Evolutionary conservation across 2,329 filamentous ascomycete genomes (phyloP), one percentile per base, ranked within the genome.

Genomic region (Leptographium lundbergii): DNA sequence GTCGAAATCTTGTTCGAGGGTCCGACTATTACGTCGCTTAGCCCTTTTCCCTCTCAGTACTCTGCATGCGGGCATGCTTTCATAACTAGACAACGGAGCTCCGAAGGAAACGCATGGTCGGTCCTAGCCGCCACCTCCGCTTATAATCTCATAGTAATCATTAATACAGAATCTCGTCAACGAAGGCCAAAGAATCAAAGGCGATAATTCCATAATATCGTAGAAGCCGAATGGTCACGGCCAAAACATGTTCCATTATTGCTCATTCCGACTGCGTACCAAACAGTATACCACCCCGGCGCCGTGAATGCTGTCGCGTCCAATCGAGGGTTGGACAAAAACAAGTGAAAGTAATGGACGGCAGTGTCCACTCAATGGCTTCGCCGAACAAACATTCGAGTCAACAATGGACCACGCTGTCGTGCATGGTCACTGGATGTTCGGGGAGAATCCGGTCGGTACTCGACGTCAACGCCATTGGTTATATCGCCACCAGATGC

Each of bases 301-400:
- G 42, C 42, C 42, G 6, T n/a, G 13, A 45, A 22, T 45, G 4
- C 7, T n/a, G 42, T n/a, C 17, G 32, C 9, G 32, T 9, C 9
- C 32, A 34, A 34, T 34, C 32, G 32, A 34, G 32, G 32, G 32
- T 7, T 34, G 6, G 32, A 34, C 6, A 9, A 39, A 39, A 17
- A 39, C 36, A 39, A 17, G 4, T 17, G 36, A 14, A 17, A 39
- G 36, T 6, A 9, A 39, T 39, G 14, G 14, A 39, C 13, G 14
- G 36, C 19, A 11, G 25, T 25, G 13, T n/a, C 47, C 47, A 51
- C 3, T 58, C 39, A 64, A 47, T 62, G 57, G 45, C 60, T 64
- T 4, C 62, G 62, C 17, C 63, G 62, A n/a, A 63, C 61, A 63
- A 64, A 64, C 63, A 64, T 64, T 9, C 63, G 62, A 10, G 58